Evolutionary conservation across 2,329 filamentous ascomycete species (phyloP), one percentile per base, ranked within the genome.

Genomic region (Calonectria hongkongensis): DNA sequence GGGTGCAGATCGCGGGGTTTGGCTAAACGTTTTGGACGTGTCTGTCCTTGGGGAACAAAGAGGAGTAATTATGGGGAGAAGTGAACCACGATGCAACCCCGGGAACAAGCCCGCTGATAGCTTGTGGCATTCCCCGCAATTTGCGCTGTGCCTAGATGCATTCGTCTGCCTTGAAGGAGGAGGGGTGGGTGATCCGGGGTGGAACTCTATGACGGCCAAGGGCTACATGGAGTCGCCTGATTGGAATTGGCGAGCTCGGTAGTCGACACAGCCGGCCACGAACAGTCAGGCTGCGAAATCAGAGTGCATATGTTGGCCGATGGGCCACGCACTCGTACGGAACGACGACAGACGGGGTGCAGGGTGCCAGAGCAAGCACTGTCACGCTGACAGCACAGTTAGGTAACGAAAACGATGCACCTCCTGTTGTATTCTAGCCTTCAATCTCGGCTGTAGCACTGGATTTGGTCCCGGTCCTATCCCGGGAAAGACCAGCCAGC

Each of bases 361-460:
- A 41, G 58, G 56, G 56, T 33, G 28, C 41, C 10, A 39, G 63
- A 21, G 56, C 45, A 33, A 39, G 10, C 10, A 12, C 63, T 36
- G 36, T 54, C 47, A 64, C 41, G 47, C 60, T 54, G 66, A 64
- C 66, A 21, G 36, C 28, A 25, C 9, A 33, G 45, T 69, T 69
- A 69, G 25, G 66, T 69, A 69, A 69, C 47, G 25, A 47, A 54
- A 69, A 63, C 33, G 33, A 6, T 39, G 4, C 45, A 15, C 13
- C 60, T 69, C 5, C 27, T 54, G 45, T 30, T 54, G 58, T 36
- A 0, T 51, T 51, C 12, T 69, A 16, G 8, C n/a, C 18, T 30
- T 69, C 56, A 69, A 69, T 64, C 27, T 68, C 66, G 66, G 66
- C 28, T 51, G 36, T 45, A 27, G 47, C 41, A 41, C 47, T 69